Percentiles rank a stretch among this genome's conserved stretches.
These are phyloP conservation scores for Kwoniella heveanensis DNA, from an alignment of 768 basidiomycete genomes.

Conservation along the genomic window DNA sequence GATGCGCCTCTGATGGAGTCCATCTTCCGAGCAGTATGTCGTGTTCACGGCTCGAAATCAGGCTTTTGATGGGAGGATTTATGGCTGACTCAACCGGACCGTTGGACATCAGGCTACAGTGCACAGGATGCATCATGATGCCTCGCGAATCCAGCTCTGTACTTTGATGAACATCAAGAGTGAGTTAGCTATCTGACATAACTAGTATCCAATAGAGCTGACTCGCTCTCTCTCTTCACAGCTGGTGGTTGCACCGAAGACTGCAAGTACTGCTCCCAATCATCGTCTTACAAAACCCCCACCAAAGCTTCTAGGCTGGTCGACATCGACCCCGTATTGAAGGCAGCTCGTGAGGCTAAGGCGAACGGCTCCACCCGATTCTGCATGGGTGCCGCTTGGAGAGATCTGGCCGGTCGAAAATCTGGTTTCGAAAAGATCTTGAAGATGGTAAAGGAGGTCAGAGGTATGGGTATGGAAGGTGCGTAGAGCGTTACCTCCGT, in stretches of 20 bases:
- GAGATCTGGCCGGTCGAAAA: conserved; percentile 88
- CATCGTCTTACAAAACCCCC: conserved; percentile 83
- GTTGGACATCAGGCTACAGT: conserved; percentile 60
- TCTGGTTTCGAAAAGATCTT: conserved; percentile 91
- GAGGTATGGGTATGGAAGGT: conserved; percentile 93
- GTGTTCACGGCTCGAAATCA: background rate
- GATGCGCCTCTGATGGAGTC: conserved; percentile 83
- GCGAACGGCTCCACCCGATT: conserved; percentile 95
- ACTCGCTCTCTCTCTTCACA: conserved; percentile 54
- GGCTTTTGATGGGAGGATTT: background rate
- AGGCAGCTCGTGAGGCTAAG: conserved; percentile 89
- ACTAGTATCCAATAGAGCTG: too few species aligned
- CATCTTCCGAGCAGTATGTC: conserved; percentile 72
- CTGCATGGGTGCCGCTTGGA: conserved; percentile 99
- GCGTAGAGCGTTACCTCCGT: conserved; percentile 13
- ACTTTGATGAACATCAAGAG: conserved; percentile 99
- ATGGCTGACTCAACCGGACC: conserved; percentile 14
- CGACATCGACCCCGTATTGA: conserved; percentile 86
- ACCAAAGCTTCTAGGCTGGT: conserved; percentile 86
- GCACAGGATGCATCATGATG: conserved; percentile 83
- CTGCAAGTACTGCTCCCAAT: conserved; percentile 98
- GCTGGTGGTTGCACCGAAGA: conserved; percentile 96
- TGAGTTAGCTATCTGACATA: conserved; percentile 56
- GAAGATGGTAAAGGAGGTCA: conserved; percentile 73
- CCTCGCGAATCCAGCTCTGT: conserved; percentile 88